Base-by-base conservation (phyloP, 805 yeast species). In the Candida maris region DNA sequence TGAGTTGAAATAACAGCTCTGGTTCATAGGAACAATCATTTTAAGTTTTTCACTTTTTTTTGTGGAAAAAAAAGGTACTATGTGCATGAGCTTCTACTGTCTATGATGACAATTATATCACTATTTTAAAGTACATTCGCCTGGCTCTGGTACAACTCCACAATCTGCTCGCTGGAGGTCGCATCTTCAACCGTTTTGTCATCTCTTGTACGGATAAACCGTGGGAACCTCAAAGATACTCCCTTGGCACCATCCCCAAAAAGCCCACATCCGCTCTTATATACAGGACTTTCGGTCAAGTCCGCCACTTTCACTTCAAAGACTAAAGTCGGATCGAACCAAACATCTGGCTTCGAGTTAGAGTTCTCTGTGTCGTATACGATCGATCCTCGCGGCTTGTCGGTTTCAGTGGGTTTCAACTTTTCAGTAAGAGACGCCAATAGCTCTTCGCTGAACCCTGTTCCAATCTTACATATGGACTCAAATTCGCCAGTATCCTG, bases 401-500 rank as follows among this genome's bases (percentile, higher is more conserved):
- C 53, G 10, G 77, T 72, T 35, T 79, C 93, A 0, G 87, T 77
- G 3, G 85, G 81, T 27, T 80, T 76, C 39, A 93, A 68, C 32
- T 68, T 68, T 18, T 71, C 73, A 50, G 80, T 69, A 21, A 93
- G 58, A 19, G 62, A 62, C 23, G 76, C 77, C 39, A 93, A 68
- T 52, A 79, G 73, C 46, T 82, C 97, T 47, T 93, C 98, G 27
- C 88, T 77, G 55, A 93, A 93, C 0, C 98, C 98, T 1, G 98
- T 93, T 32, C 98, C 98, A 37, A 94, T 89, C 59, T 93, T 93
- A 65, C 98, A 93, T 27, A 95, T 82, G 0, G 97, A 85, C 60
- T 93, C 97, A 57, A 75, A 87, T 52, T 89, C 97, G 16, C 94
- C 97, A 0, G 87, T 75, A 39, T 91, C 96, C 38, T 79, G 79